Conservation (phyloP, 2,329 filamentous ascomycete genomes). For the Alternaria ventricosa region DNA sequence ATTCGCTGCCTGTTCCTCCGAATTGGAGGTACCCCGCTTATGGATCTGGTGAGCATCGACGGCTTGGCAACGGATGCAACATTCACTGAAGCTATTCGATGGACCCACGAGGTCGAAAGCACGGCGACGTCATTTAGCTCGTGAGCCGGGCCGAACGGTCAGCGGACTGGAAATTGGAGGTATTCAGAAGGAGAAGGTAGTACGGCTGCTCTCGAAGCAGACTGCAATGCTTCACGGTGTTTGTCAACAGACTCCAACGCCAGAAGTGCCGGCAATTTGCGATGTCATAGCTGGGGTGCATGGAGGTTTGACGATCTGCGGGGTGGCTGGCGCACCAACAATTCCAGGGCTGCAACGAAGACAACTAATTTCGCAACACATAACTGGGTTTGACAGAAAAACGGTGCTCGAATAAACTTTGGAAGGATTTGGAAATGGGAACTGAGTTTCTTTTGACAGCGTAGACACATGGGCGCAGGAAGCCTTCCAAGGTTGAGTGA, state of each 20-base stretch:
- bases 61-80: conserved; percentile 32
- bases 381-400: not conserved
- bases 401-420: not conserved
- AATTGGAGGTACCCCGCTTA: conserved; percentile 41
- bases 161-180: conserved; percentile 4
- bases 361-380: not conserved
- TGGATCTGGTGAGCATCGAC: conserved; percentile 29
- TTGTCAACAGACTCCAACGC: conserved; percentile 10
- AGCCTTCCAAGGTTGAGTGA: not conserved
- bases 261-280: not conserved
- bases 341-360: not conserved
- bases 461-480: not conserved
- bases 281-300: conserved; percentile 1
- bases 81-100: conserved; percentile 25
- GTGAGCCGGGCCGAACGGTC: conserved; percentile 1
- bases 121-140: conserved; percentile 31
- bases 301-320: conserved; percentile 12
- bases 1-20: conserved; percentile 25
- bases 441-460: not conserved
- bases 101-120: conserved; percentile 6
- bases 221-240: not conserved
- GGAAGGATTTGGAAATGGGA: not conserved
- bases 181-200: conserved; percentile 18
- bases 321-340: conserved; percentile 7
- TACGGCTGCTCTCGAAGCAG: not conserved